A percentile compares a stretch with the other conserved stretches of the same genome.
Evolutionary conservation across 345 rosid species (phyloP).

Genomic region (Salix koriyanagi): DNA sequence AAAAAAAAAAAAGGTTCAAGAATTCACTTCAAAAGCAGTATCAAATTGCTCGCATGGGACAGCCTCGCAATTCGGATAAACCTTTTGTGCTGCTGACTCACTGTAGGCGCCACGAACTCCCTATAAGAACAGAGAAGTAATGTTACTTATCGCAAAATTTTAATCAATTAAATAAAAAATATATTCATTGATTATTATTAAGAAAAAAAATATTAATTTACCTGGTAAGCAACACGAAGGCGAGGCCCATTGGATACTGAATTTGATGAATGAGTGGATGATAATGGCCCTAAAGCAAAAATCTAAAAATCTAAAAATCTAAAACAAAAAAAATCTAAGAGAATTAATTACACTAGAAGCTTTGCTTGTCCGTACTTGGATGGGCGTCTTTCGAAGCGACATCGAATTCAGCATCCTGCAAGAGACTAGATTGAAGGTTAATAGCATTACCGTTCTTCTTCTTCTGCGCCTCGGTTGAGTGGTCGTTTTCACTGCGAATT

Average conservation of each 20-base stretch:
- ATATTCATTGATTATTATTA: too few species aligned
- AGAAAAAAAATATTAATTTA: not conserved
- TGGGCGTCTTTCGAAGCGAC: too few species aligned
- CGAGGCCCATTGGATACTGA: conserved; percentile 57
- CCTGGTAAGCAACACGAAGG: conserved; percentile 97
- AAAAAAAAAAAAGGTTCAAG: not conserved
- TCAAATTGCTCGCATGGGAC: conserved; percentile 97
- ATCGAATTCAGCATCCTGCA: too few species aligned
- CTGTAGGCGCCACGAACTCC: conserved; percentile 94
- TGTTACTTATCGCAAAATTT: too few species aligned
- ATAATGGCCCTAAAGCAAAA: conserved; percentile 59
- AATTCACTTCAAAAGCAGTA: conserved; percentile 76
- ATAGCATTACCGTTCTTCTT: conserved; percentile 1
- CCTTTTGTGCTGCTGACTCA: conserved; percentile 93
- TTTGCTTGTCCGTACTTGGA: not conserved
- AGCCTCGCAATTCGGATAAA: conserved; percentile 89
- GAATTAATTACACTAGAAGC: not conserved
- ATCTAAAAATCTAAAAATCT: not conserved
- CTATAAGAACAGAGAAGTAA: conserved; percentile 20
- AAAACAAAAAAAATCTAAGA: not conserved
- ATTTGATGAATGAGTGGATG: conserved; percentile 47
- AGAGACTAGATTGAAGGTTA: conserved; percentile 8
- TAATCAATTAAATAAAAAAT: not conserved
- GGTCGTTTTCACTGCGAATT: conserved; percentile 21
- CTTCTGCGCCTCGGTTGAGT: conserved; percentile 1